phyloP scores from a whole-genome alignment of 495 filamentous ascomycete genomes.

The Evernia prunastri region DNA sequence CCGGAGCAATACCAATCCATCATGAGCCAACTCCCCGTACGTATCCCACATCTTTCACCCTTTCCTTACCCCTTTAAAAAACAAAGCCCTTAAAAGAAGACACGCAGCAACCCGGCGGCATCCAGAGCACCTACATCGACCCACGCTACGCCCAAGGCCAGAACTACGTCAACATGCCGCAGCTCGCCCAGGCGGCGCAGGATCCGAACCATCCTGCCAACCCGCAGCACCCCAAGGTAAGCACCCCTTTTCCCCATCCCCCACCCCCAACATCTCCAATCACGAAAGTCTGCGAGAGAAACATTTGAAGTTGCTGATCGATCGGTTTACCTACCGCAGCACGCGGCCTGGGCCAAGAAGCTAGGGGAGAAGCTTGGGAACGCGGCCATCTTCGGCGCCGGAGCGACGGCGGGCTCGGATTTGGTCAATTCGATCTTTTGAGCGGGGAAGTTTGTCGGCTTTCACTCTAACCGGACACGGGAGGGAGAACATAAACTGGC shows the following conservation, averaged over 20 bases:
- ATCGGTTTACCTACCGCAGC: slow-evolving; percentile 17
- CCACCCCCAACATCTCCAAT: too few relatives aligned
- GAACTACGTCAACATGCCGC: slow-evolving; percentile 25
- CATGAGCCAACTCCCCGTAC: slow-evolving; percentile 33
- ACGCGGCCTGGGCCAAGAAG: slow-evolving; percentile 30
- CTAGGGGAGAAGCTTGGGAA: slow-evolving; percentile 30
- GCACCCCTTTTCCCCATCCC: too few relatives aligned
- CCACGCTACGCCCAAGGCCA: slow-evolving; percentile 25
- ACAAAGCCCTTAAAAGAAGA: too few relatives aligned
- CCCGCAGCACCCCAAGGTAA: slow-evolving; percentile 29
- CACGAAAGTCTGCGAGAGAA: not conserved
- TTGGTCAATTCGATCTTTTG: slow-evolving; percentile 28
- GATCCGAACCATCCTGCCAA: slow-evolving; percentile 31
- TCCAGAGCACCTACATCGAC: slow-evolving; percentile 28
- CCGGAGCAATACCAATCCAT: slow-evolving; percentile 30
- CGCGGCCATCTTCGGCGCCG: slow-evolving; percentile 32
- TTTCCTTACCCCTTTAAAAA: too few relatives aligned
- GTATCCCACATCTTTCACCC: not conserved
- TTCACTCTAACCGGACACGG: too few relatives aligned
- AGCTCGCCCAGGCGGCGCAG: slow-evolving; percentile 30
- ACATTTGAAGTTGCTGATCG: not conserved
- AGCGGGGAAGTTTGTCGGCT: too few relatives aligned
- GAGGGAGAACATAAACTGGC: too few relatives aligned
- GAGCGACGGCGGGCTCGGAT: slow-evolving; percentile 31
- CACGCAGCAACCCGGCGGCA: slow-evolving; percentile 27